Evolutionary conservation across 306 rosid genomes (phyloP).

Genomic region (Carpinus viminea): DNA sequence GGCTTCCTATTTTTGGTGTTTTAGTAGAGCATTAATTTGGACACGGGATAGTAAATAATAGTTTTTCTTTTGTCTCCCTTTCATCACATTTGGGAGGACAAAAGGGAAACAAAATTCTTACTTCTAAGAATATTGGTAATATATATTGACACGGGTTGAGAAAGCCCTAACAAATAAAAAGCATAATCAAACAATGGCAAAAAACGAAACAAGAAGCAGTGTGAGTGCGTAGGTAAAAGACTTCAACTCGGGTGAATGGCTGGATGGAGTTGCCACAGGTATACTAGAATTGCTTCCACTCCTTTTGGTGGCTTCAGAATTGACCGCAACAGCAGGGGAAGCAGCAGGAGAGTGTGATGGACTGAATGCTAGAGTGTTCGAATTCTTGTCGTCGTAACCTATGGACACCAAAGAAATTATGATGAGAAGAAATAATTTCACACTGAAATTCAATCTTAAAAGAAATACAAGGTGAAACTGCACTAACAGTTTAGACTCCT

Average conservation of each 20-base stretch:
- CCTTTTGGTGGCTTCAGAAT: slow-evolving; percentile 51
- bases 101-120: too few relatives aligned
- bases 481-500: slow-evolving; percentile 70
- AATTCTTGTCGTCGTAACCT: slow-evolving; percentile 54
- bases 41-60: too few relatives aligned
- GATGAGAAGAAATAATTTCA: background rate
- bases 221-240: slow-evolving; percentile 31
- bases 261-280: slow-evolving; percentile 17
- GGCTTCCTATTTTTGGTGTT: too few relatives aligned
- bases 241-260: slow-evolving; percentile 40
- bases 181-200: slow-evolving; percentile 47
- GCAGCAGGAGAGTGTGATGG: slow-evolving; percentile 38
- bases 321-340: slow-evolving; percentile 41
- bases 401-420: slow-evolving; percentile 17
- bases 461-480: background rate
- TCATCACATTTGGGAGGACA: too few relatives aligned
- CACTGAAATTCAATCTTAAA: slow-evolving; percentile 1
- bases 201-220: slow-evolving; percentile 32
- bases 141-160: too few relatives aligned
- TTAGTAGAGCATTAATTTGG: too few relatives aligned
- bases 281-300: slow-evolving; percentile 18
- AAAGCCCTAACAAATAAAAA: slow-evolving; percentile 9
- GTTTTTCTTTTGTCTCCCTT: too few relatives aligned
- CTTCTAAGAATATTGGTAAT: too few relatives aligned
- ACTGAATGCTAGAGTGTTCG: slow-evolving; percentile 36